phyloP scores from a whole-genome alignment of 306 rosid species.

The Amphicarpaea edgeworthii region DNA sequence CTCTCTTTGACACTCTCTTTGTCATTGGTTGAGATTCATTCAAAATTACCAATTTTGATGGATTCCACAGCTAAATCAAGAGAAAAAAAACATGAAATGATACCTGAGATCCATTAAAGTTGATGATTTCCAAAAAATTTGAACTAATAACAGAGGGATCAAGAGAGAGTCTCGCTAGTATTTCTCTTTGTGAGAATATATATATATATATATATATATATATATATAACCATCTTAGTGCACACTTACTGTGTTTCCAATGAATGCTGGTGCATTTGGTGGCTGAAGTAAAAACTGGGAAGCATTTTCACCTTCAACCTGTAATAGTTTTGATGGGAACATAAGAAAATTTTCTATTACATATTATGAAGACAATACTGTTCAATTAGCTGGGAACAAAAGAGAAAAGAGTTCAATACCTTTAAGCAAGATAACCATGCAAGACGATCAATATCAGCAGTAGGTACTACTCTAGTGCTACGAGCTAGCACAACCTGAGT shows the following conservation, averaged over 20 bases:
- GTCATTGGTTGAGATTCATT: too few species aligned
- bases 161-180: too few species aligned
- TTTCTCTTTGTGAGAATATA: too few species aligned
- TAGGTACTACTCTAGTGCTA: slow-evolving; percentile 83
- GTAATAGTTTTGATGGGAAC: slow-evolving; percentile 43
- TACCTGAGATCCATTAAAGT: too few species aligned
- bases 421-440: slow-evolving; percentile 81
- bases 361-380: not conserved
- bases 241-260: slow-evolving; percentile 87
- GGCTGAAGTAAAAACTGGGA: slow-evolving; percentile 95
- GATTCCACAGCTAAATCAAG: too few species aligned
- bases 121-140: too few species aligned
- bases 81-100: too few species aligned
- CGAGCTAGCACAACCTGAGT: slow-evolving; percentile 95
- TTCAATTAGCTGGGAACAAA: not conserved
- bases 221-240: not conserved
- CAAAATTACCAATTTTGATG: too few species aligned
- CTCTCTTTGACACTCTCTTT: too few species aligned
- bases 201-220: too few species aligned
- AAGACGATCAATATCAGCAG: slow-evolving; percentile 73
- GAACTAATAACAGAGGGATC: too few species aligned
- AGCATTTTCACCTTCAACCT: slow-evolving; percentile 84
- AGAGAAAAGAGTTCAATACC: slow-evolving; percentile 52
- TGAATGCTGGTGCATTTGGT: slow-evolving; percentile 84
- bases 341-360: slow-evolving; percentile 22